A percentile compares a stretch with the other conserved stretches of the same genome.
These are phyloP conservation scores for Yamadazyma kitorensis DNA, from an alignment of 805 yeast species.

Conservation along the genomic window DNA sequence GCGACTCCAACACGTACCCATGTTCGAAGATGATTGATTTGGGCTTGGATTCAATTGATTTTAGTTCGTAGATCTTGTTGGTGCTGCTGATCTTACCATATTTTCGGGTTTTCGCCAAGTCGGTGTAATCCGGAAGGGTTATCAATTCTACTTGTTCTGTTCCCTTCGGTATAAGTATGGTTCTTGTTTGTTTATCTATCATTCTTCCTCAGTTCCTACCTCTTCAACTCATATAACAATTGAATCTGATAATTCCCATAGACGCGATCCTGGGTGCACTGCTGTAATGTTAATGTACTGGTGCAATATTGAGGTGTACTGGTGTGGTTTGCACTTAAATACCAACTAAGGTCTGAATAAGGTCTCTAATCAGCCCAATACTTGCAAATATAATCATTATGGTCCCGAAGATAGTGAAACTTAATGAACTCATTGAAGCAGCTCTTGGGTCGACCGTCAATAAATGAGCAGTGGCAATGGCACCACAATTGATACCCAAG, in stretches of 20 bases:
- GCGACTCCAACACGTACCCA: slow-evolving; percentile 41
- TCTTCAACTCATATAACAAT: too few relatives aligned
- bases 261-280: not conserved
- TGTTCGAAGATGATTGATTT: slow-evolving; percentile 38
- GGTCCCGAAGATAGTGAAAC: slow-evolving; percentile 72
- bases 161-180: slow-evolving; percentile 11
- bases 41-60: slow-evolving; percentile 23
- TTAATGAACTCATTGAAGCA: slow-evolving; percentile 71
- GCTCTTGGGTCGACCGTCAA: slow-evolving; percentile 72
- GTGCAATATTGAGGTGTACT: not conserved
- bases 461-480: slow-evolving; percentile 77
- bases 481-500: slow-evolving; percentile 76
- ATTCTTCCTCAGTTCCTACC: too few relatives aligned
- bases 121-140: slow-evolving; percentile 10
- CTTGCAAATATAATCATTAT: slow-evolving; percentile 68
- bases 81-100: slow-evolving; percentile 10
- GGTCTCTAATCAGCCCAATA: slow-evolving; percentile 37
- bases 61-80: slow-evolving; percentile 36
- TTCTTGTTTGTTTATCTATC: slow-evolving; percentile 8
- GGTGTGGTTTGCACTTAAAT: not conserved
- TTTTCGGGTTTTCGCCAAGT: slow-evolving; percentile 2
- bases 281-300: too few relatives aligned
- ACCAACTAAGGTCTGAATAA: slow-evolving; percentile 15
- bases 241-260: too few relatives aligned
- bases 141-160: slow-evolving; percentile 5